Conservation (phyloP, 2,329 filamentous ascomycete species). For the Metarhizium rileyi region DNA sequence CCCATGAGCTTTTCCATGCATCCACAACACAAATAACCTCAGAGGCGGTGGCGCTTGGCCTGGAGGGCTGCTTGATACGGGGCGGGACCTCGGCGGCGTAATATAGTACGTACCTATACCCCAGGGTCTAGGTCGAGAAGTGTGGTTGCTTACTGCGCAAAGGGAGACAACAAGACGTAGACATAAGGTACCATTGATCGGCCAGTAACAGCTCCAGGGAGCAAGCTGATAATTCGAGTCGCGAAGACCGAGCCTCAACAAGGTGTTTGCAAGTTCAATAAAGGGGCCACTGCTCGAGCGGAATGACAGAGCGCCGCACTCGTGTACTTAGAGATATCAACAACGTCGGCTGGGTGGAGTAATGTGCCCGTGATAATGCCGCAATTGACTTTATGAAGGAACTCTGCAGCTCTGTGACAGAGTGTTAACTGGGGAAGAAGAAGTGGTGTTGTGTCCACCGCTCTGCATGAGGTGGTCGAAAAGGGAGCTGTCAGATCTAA, state of each 20-base stretch:
- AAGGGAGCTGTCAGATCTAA: not conserved
- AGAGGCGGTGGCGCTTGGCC: not conserved
- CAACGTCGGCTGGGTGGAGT: not conserved
- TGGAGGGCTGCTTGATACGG: not conserved
- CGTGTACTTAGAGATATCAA: not conserved
- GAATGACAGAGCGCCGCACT: not conserved
- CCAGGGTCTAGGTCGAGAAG: not conserved
- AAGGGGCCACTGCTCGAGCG: not conserved
- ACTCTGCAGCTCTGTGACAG: not conserved
- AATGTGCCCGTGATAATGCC: not conserved
- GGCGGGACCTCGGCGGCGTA: not conserved
- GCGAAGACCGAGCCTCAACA: too few species aligned
- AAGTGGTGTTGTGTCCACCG: not conserved
- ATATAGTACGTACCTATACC: not conserved
- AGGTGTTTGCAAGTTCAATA: not conserved
- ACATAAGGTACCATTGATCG: not conserved
- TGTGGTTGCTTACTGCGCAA: not conserved
- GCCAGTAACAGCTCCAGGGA: constrained; percentile 1
- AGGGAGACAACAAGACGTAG: not conserved
- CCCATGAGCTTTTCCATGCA: too few species aligned
- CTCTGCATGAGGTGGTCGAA: not conserved
- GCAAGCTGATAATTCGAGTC: not conserved
- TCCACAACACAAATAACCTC: too few species aligned
- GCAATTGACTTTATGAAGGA: not conserved
- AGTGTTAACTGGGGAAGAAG: not conserved